Conservation (phyloP, 768 basidiomycete genomes). For the Hemileccinum impolitum region DNA sequence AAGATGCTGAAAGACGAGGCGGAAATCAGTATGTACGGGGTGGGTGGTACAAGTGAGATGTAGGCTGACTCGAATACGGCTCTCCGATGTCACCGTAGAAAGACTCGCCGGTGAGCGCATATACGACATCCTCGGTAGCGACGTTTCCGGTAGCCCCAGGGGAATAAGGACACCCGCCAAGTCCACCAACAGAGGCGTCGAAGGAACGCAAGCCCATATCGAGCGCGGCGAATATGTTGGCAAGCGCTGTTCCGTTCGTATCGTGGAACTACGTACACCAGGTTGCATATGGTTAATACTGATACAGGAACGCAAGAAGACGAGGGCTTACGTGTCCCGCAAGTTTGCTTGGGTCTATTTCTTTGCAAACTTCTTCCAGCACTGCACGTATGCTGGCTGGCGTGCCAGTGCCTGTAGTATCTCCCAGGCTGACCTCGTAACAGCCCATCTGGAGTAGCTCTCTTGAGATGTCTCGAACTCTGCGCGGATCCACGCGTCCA, state of each 20-base stretch:
- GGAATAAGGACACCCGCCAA: conserved; percentile 95
- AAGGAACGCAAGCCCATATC: conserved; percentile 75
- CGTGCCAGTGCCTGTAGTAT: conserved; percentile 86
- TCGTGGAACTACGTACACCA: conserved; percentile 71
- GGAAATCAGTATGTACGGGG: neutral
- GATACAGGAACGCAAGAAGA: conserved; percentile 10
- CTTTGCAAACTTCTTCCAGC: conserved; percentile 64
- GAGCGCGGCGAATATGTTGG: conserved; percentile 72
- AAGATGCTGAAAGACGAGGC: neutral
- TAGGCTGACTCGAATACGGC: conserved; percentile 17
- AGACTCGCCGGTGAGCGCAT: conserved; percentile 67
- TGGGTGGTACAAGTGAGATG: neutral
- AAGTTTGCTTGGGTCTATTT: conserved; percentile 60
- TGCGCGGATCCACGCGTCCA: conserved; percentile 63
- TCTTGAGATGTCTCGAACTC: conserved; percentile 66
- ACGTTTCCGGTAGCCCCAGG: conserved; percentile 96
- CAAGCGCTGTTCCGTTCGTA: conserved; percentile 80
- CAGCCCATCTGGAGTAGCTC: conserved; percentile 86
- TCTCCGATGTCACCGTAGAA: conserved; percentile 49
- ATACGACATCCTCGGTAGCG: conserved; percentile 88
- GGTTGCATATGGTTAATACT: neutral
- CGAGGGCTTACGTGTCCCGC: conserved; percentile 51
- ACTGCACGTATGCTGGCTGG: conserved; percentile 65
- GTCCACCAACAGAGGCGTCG: conserved; percentile 81
- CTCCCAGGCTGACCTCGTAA: conserved; percentile 89